A percentile compares a stretch with the other conserved stretches of the same genome.
These are phyloP conservation scores for Colletotrichum trifolii DNA, from an alignment of 2,329 filamentous ascomycete genomes.

Conservation along the genomic window DNA sequence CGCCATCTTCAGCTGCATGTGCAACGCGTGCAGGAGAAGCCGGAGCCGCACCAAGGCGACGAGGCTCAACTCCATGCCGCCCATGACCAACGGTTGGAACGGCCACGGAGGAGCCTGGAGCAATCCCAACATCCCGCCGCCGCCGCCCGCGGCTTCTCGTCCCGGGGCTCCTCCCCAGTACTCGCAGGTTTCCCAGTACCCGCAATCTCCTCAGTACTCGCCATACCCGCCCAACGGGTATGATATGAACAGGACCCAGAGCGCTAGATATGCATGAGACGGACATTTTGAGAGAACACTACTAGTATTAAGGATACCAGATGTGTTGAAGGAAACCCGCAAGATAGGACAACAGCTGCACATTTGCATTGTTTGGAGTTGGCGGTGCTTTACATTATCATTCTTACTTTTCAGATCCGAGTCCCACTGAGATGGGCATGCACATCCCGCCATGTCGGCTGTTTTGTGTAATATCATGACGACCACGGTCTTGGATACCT, in stretches of 20 bases:
- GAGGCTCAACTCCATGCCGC: constrained; percentile 40
- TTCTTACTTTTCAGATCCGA: constrained; percentile 8
- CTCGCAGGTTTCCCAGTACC: too few relatives aligned
- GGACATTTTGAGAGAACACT: background rate
- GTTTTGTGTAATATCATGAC: constrained; percentile 30
- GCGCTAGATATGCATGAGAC: constrained; percentile 41
- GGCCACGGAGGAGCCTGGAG: constrained; percentile 36
- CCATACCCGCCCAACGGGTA: constrained; percentile 25
- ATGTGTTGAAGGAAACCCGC: constrained; percentile 7
- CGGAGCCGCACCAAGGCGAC: constrained; percentile 37
- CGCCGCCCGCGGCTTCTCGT: constrained; percentile 25
- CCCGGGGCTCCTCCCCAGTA: constrained; percentile 25
- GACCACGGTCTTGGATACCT: constrained; percentile 25
- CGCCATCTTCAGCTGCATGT: constrained; percentile 74
- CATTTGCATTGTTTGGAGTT: constrained; percentile 36
- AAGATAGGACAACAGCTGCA: constrained; percentile 23
- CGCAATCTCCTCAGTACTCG: background rate
- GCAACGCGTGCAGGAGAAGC: constrained; percentile 50
- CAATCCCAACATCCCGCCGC: constrained; percentile 26
- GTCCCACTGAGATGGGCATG: constrained; percentile 10
- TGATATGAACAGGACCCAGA: constrained; percentile 33
- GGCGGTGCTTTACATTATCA: constrained; percentile 27
- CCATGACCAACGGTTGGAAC: constrained; percentile 37
- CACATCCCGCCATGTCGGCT: constrained; percentile 14
- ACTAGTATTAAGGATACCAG: background rate